These are phyloP conservation scores for Coniochaeta pulveracea DNA, from an alignment of 2,329 filamentous ascomycete genomes.

Conservation along the genomic window DNA sequence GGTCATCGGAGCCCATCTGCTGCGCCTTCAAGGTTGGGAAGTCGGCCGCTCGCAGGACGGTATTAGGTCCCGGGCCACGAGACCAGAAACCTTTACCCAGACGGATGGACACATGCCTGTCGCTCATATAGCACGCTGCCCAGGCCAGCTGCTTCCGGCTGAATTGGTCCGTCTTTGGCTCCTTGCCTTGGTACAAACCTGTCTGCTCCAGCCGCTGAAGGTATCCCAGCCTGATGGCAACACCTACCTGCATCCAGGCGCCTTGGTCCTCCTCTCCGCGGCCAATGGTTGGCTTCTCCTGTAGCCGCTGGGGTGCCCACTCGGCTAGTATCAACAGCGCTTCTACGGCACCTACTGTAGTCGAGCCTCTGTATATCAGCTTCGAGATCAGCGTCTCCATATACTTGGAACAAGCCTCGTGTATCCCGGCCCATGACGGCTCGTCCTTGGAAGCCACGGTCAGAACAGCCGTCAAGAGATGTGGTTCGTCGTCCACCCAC, in stretches of 20 bases:
- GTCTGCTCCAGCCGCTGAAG: constrained; percentile 60
- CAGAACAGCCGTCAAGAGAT: constrained; percentile 57
- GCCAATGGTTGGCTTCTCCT: constrained; percentile 51
- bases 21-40: constrained; percentile 4
- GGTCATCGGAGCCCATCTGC: constrained; percentile 4
- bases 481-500: constrained; percentile 49
- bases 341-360: constrained; percentile 59
- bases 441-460: constrained; percentile 62
- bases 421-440: constrained; percentile 48
- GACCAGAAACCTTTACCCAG: constrained; percentile 6
- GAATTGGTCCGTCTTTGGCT: constrained; percentile 1
- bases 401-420: constrained; percentile 54
- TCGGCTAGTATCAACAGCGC: constrained; percentile 59
- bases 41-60: constrained; percentile 2
- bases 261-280: constrained; percentile 64
- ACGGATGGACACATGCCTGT: constrained; percentile 5
- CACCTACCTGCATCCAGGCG: constrained; percentile 67
- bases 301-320: constrained; percentile 58
- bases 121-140: constrained; percentile 4
- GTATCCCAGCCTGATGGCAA: constrained; percentile 58
- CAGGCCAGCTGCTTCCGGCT: constrained; percentile 1
- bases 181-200: constrained; percentile 31
- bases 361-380: constrained; percentile 54
- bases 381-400: constrained; percentile 59
- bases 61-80: constrained; percentile 1